These are phyloP conservation scores for Collybia sp. DNA, from an alignment of 768 basidiomycete genomes.

Conservation along the genomic window DNA sequence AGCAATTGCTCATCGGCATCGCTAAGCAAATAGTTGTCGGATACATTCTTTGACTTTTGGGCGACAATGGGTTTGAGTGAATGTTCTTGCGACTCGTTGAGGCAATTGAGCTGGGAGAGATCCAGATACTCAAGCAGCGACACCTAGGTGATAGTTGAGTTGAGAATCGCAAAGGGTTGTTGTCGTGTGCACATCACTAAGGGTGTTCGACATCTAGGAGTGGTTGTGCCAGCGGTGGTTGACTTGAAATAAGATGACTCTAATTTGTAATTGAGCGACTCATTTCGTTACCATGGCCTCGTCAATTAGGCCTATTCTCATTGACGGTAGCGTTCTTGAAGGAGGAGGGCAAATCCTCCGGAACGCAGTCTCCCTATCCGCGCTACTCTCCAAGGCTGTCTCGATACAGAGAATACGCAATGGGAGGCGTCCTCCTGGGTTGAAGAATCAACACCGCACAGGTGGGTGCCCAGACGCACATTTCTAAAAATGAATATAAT, in stretches of 20 bases:
- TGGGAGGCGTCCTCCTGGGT: conserved; percentile 54
- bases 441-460: conserved; percentile 70
- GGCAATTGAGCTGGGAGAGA: conserved; percentile 54
- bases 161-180: conserved; percentile 6
- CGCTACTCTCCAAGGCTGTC: conserved; percentile 56
- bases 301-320: conserved; percentile 11
- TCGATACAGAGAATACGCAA: conserved; percentile 57
- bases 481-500: background rate
- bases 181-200: conserved; percentile 8
- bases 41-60: conserved; percentile 37
- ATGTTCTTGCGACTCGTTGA: conserved; percentile 58
- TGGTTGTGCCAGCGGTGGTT: too few species aligned
- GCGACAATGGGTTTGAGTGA: conserved; percentile 47
- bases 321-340: conserved; percentile 49
- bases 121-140: conserved; percentile 60
- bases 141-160: conserved; percentile 27
- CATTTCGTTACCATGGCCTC: too few species aligned
- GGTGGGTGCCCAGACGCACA: conserved; percentile 30
- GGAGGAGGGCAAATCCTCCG: conserved; percentile 74
- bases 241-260: too few species aligned
- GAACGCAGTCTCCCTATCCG: conserved; percentile 63
- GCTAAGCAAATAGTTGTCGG: conserved; percentile 48
- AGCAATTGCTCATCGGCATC: conserved; percentile 74
- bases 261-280: too few species aligned
- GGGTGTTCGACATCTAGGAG: too few species aligned